These are phyloP conservation scores for Lolium rigidum DNA, from an alignment of 176 grass and related monocot genomes.

Conservation along the genomic window DNA sequence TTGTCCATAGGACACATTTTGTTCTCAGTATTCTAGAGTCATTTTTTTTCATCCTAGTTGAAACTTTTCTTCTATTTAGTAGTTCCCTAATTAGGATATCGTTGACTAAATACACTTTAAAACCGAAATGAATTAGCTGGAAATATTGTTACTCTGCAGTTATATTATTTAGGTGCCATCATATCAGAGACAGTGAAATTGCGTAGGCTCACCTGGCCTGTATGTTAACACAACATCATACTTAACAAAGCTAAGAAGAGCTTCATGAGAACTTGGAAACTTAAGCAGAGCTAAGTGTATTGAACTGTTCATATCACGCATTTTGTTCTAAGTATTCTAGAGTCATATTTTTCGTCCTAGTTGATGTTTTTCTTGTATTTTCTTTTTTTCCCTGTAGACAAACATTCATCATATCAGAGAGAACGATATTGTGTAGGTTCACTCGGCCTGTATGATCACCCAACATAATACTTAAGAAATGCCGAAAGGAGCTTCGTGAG, in stretches of 20 bases:
- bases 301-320: not conserved
- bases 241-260: not conserved
- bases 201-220: conserved; percentile 1
- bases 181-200: not conserved
- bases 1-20: too few species aligned
- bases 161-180: not conserved
- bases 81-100: not conserved
- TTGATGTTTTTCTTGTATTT: not conserved
- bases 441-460: conserved; percentile 6
- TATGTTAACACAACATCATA: not conserved
- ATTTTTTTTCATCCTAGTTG: conserved; percentile 3
- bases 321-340: conserved; percentile 2
- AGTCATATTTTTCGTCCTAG: conserved; percentile 18
- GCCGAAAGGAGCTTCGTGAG: not conserved
- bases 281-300: not conserved
- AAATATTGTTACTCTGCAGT: not conserved
- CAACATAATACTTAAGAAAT: not conserved
- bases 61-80: not conserved
- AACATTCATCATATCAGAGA: not conserved
- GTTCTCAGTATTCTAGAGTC: not conserved
- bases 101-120: not conserved
- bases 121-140: not conserved
- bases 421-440: not conserved
- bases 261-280: not conserved
- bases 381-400: not conserved